phyloP scores from a whole-genome alignment of 345 rosid genomes.

The Nephelium lappaceum region DNA sequence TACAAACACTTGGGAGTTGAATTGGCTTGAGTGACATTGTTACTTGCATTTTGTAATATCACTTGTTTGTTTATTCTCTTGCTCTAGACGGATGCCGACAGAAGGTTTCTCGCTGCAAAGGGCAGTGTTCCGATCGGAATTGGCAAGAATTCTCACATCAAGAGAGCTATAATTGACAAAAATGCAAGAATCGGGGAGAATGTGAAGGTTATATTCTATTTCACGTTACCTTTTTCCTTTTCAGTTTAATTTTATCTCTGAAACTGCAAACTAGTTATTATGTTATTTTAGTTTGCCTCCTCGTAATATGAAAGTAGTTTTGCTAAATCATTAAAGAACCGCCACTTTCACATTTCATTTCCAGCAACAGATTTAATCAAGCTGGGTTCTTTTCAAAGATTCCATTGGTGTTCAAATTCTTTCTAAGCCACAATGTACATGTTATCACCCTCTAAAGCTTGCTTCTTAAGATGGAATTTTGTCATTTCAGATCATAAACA shows the following conservation, averaged over 20 bases:
- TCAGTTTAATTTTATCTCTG: background rate
- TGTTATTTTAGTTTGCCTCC: background rate
- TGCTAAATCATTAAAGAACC: background rate
- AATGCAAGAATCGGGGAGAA: constrained; percentile 88
- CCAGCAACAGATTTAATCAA: background rate
- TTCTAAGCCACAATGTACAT: background rate
- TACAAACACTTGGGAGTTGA: background rate
- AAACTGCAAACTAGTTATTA: background rate
- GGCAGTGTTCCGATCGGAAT: constrained; percentile 92
- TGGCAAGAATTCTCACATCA: constrained; percentile 82
- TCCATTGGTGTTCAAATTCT: background rate
- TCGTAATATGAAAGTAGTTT: background rate
- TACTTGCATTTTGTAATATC: background rate
- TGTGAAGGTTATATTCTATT: constrained; percentile 63
- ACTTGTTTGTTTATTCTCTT: constrained; percentile 7
- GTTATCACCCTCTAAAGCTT: background rate
- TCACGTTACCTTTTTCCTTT: background rate
- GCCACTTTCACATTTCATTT: background rate
- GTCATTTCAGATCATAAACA: constrained; percentile 66
- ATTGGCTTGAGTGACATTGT: background rate
- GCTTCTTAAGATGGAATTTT: background rate
- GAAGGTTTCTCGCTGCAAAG: constrained; percentile 81
- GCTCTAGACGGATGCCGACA: constrained; percentile 82
- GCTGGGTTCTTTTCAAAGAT: background rate
- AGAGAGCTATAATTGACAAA: constrained; percentile 95